phyloP scores from a whole-genome alignment of 2,329 filamentous ascomycete species.

The Diplodia intermedia region DNA sequence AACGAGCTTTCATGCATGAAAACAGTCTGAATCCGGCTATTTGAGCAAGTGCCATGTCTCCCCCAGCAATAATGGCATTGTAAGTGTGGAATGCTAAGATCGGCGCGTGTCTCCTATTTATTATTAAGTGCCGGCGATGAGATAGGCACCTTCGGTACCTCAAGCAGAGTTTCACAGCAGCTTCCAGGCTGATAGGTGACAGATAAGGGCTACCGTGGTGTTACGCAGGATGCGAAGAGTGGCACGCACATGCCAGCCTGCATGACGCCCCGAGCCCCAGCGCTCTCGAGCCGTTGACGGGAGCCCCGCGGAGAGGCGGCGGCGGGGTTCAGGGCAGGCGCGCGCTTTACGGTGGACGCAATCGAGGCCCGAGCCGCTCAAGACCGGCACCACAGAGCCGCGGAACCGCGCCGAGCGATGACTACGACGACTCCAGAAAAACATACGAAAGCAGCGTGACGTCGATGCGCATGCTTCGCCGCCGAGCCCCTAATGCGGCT shows the following conservation, averaged over 20 bases:
- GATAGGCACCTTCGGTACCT: neutral
- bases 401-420: neutral
- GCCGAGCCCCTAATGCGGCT: constrained; percentile 16
- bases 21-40: neutral
- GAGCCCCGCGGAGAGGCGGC: neutral
- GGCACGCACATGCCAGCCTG: constrained; percentile 5
- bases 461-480: neutral
- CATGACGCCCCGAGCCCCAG: neutral
- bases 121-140: neutral
- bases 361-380: constrained; percentile 13
- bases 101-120: neutral
- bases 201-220: neutral
- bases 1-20: neutral
- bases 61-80: neutral
- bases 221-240: neutral
- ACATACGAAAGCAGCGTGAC: constrained; percentile 22
- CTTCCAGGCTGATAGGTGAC: neutral
- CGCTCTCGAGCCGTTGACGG: constrained; percentile 1
- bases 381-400: neutral
- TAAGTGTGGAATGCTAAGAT: neutral
- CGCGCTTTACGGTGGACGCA: neutral
- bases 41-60: neutral
- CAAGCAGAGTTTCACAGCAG: neutral
- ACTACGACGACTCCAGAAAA: neutral
- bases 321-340: neutral